phyloP scores from a whole-genome alignment of 2,329 filamentous ascomycete species.

The Alternaria gaisen region DNA sequence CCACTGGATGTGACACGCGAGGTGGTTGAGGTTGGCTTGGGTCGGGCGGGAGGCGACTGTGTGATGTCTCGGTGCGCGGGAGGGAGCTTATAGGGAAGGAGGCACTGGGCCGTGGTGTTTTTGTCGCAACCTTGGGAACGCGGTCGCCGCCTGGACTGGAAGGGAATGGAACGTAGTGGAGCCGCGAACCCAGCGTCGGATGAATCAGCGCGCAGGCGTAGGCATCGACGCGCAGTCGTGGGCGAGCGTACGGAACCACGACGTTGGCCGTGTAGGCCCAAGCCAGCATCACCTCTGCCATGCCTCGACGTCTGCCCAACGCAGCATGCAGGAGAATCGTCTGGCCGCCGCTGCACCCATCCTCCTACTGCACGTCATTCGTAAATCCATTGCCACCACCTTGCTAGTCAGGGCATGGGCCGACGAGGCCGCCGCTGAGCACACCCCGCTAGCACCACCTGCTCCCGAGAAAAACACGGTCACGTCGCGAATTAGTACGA shows the following conservation, averaged over 20 bases:
- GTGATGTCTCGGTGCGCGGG: slow-evolving; percentile 26
- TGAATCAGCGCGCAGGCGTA: slow-evolving; percentile 29
- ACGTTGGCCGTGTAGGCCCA: slow-evolving; percentile 26
- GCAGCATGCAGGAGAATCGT: slow-evolving; percentile 16
- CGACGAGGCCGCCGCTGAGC: background rate
- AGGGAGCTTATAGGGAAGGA: slow-evolving; percentile 25
- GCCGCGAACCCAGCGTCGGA: slow-evolving; percentile 29
- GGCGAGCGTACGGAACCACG: slow-evolving; percentile 17
- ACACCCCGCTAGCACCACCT: background rate
- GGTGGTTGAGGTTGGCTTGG: slow-evolving; percentile 9
- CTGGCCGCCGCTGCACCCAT: slow-evolving; percentile 16
- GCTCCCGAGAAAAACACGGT: background rate
- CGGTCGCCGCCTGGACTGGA: slow-evolving; percentile 26
- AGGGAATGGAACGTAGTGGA: slow-evolving; percentile 42
- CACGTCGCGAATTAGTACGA: background rate
- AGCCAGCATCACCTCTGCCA: slow-evolving; percentile 6
- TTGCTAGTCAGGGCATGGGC: slow-evolving; percentile 2
- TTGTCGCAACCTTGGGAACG: slow-evolving; percentile 2
- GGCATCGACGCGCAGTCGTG: slow-evolving; percentile 22
- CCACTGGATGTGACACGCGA: slow-evolving; percentile 37
- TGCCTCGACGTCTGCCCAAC: background rate
- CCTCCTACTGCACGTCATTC: slow-evolving; percentile 18
- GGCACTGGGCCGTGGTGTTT: slow-evolving; percentile 20
- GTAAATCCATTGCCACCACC: background rate
- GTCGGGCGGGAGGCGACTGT: slow-evolving; percentile 22